Base-by-base conservation (phyloP, 2,329 filamentous ascomycete species). In the Cercospora sojina region DNA sequence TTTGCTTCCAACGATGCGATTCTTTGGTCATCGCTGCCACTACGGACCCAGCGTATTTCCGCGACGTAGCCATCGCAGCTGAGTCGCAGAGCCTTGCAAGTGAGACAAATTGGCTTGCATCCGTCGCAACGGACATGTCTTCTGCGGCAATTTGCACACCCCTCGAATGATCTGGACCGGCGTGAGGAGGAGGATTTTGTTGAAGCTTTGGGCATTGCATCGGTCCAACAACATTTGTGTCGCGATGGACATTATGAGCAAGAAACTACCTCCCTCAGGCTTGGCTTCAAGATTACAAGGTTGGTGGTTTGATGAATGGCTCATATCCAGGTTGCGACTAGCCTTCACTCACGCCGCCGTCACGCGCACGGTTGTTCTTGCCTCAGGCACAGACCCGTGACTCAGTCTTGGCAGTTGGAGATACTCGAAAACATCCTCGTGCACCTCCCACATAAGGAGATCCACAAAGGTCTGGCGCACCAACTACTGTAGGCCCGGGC, bases 191-290 rank as follows among this genome's bases (percentile, higher is more conserved):
- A 47, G 9, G 61, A 47, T 23, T 60, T 64, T 1, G 43, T 23
- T 5, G 60, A 43, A 41, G 59, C 60, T 25, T 51, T 64, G 13
- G 65, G 62, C 76, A 66, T 81, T 20, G 20, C 38, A 58, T 35
- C 31, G 10, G 31, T 16, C 3, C 47, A 16, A 13, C 5, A 13
- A 7, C 23, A 27, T 7, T 1, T 13, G 23, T 29, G 47, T 9
- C 47, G 13, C 9, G 7, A 9, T n/a, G 12, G 3, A n/a, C 47
- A 53, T 53, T n/a, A 3, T 10, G 23, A 9, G 47, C 12, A 7
- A 25, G 5, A 8, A 7, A 16, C 1, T 53, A 3, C 20, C 47
- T 53, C 3, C 12, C 5, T 8, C 7, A 23, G 47, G 23, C 47
- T 8, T n/a, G 13, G 13, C 47, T 53, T 53, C 12, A 51, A 13